Percentiles rank a stretch among this genome's conserved stretches.
phyloP scores from a whole-genome alignment of 2,329 filamentous ascomycete genomes.

The Exophiala sp. region DNA sequence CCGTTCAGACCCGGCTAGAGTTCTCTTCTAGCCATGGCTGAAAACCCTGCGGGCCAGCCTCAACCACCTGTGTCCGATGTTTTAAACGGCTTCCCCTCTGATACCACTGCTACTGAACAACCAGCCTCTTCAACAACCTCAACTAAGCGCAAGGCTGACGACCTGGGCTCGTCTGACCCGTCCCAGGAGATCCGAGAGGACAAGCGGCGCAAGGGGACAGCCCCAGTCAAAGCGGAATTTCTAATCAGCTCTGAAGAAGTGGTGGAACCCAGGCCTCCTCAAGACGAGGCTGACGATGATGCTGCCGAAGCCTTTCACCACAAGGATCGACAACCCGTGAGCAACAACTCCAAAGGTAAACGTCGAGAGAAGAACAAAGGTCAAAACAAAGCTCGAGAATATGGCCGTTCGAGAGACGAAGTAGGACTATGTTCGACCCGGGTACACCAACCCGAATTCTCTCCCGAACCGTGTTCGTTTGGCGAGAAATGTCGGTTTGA shows the following conservation, averaged over 20 bases:
- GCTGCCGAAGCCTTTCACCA: slow-evolving; percentile 53
- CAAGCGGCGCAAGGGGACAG: slow-evolving; percentile 51
- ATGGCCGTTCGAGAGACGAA: slow-evolving; percentile 71
- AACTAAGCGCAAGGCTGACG: slow-evolving; percentile 56
- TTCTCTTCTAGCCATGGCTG: slow-evolving; percentile 2
- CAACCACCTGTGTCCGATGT: background rate
- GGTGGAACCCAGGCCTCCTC: slow-evolving; percentile 30
- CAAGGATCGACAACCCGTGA: slow-evolving; percentile 37
- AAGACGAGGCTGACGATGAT: slow-evolving; percentile 47
- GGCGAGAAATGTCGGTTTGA: slow-evolving; percentile 74
- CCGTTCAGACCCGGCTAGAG: no score
- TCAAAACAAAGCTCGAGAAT: slow-evolving; percentile 78
- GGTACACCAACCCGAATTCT: slow-evolving; percentile 69
- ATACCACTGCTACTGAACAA: background rate
- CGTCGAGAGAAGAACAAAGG: slow-evolving; percentile 60
- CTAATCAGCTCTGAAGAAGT: slow-evolving; percentile 32
- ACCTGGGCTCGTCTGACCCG: slow-evolving; percentile 16
- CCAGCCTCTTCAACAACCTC: slow-evolving; percentile 23
- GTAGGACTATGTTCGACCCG: slow-evolving; percentile 72
- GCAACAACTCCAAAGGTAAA: slow-evolving; percentile 38
- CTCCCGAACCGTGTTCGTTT: slow-evolving; percentile 66
- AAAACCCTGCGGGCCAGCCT: slow-evolving; percentile 8
- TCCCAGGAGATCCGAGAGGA: slow-evolving; percentile 30
- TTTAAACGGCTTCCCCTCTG: background rate
- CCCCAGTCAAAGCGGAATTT: slow-evolving; percentile 68